Evolutionary conservation across 2,329 filamentous ascomycete species (phyloP), one percentile per base, ranked within the genome.

Genomic region (Aspergillus novoparasiticus): DNA sequence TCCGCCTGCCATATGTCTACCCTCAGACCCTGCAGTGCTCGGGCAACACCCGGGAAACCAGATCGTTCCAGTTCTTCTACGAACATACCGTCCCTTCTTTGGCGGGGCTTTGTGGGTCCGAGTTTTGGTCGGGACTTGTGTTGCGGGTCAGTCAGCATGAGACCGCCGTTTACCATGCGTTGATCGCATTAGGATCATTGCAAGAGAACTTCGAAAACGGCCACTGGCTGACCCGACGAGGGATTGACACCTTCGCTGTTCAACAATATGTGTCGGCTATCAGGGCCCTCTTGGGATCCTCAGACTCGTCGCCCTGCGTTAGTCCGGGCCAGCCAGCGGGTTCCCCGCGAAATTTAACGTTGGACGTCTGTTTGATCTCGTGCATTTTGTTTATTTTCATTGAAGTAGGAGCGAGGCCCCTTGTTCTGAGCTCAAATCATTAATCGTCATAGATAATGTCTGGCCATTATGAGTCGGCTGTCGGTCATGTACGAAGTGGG

Each of bases 111-210:
- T 72, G 71, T 56, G 67, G 69, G 5, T 69, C 66, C 3, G 67
- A 70, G 19, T 73, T 75, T 48, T 75, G 72, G 72, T 66, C 64
- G 21, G 55, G 60, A 11, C 46, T 66, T 4, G 65, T 75, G 8
- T 62, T 73, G 23, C 71, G 70, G 34, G 61, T 72, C 3, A 71
- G 66, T 26, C 69, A 73, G 41, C 64, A 72, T 11, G 71, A 73
- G 46, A 62, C 60, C n/a, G 64, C 71, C 0, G 61, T 75, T 23
- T 69, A 68, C 57, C 72, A 75, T 63, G 66, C 70, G 3, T 60
- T 72, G 45, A 67, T 75, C n/a, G 72, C 72, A 4, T 43, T 74
- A 14, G 72, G 72, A 28, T 69, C 69, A n/a, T 61, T 74, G 30
- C 73, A 75, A 58, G 72, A 75, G 61, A 62, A 64, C 5, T 70